Conservation (phyloP, 1,284 basidiomycete genomes). For the Trametes hirsuta region DNA sequence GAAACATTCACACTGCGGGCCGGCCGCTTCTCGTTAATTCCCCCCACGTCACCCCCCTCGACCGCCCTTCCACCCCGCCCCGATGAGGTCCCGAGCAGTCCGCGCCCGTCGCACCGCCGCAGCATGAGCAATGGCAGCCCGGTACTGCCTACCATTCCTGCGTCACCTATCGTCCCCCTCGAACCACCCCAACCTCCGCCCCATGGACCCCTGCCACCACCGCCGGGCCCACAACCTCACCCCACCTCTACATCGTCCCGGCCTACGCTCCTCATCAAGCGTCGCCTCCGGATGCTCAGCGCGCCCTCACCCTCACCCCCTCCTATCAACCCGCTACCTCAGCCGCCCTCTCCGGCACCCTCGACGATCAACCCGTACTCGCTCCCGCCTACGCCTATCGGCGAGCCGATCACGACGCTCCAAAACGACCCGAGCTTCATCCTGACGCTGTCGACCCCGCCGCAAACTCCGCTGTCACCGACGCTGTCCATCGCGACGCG, state of each 20-base stretch:
- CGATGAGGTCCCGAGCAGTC: slow-evolving; percentile 44
- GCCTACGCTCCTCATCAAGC: slow-evolving; percentile 41
- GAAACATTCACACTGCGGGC: slow-evolving; percentile 56
- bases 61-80: slow-evolving; percentile 60
- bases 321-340: slow-evolving; percentile 26
- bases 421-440: slow-evolving; percentile 64
- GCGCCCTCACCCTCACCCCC: slow-evolving; percentile 47
- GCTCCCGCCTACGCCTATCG: slow-evolving; percentile 45
- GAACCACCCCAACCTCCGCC: slow-evolving; percentile 50
- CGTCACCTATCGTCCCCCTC: slow-evolving; percentile 41
- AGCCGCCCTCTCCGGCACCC: slow-evolving; percentile 26
- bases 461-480: slow-evolving; percentile 30
- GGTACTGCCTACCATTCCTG: slow-evolving; percentile 46
- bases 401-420: slow-evolving; percentile 57
- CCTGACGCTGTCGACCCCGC: slow-evolving; percentile 47
- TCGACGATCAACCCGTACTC: slow-evolving; percentile 33
- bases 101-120: slow-evolving; percentile 34
- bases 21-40: slow-evolving; percentile 60
- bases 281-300: slow-evolving; percentile 66
- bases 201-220: slow-evolving; percentile 42
- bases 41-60: slow-evolving; percentile 64
- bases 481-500: slow-evolving; percentile 20
- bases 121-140: slow-evolving; percentile 42
- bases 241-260: slow-evolving; percentile 42
- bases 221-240: slow-evolving; percentile 24